Conservation (phyloP, 257 asterid genomes). For the Coffea eugenioides region DNA sequence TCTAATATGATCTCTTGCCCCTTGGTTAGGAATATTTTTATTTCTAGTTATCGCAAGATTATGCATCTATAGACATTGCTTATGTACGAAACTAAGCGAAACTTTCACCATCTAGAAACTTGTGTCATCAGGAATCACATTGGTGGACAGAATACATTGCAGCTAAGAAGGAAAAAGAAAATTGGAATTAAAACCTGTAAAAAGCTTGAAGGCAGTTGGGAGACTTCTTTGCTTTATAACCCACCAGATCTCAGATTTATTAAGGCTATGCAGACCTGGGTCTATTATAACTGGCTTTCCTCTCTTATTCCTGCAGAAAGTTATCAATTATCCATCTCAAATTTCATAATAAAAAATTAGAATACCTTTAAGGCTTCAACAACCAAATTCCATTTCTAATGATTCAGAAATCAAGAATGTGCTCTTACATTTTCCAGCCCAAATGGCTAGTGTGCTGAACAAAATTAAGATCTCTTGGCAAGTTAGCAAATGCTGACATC, state of each 20-base stretch:
- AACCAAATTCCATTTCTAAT: neutral
- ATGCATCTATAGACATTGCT: neutral
- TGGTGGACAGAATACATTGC: neutral
- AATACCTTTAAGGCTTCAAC: neutral
- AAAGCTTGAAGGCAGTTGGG: conserved; percentile 90
- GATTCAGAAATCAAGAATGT: neutral
- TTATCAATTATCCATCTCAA: neutral
- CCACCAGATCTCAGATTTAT: conserved; percentile 94
- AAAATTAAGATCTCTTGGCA: conserved; percentile 80
- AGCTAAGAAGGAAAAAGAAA: neutral
- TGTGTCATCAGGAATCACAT: neutral
- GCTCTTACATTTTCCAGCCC: conserved; percentile 81
- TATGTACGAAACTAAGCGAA: neutral
- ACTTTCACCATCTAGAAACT: neutral
- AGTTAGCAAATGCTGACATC: conserved; percentile 67
- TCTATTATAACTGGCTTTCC: conserved; percentile 84
- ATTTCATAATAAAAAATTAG: neutral
- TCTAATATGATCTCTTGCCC: neutral
- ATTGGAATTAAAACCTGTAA: conserved; percentile 54
- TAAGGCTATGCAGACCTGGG: conserved; percentile 71
- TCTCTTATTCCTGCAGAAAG: conserved; percentile 61
- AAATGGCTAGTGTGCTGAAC: conserved; percentile 82
- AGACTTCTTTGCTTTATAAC: conserved; percentile 79
- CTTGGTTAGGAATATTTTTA: neutral
- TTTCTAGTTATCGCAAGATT: neutral